Evolutionary conservation across 116 monocot species (phyloP), one percentile per base, ranked within the genome.

Genomic region (Zostera marina): DNA sequence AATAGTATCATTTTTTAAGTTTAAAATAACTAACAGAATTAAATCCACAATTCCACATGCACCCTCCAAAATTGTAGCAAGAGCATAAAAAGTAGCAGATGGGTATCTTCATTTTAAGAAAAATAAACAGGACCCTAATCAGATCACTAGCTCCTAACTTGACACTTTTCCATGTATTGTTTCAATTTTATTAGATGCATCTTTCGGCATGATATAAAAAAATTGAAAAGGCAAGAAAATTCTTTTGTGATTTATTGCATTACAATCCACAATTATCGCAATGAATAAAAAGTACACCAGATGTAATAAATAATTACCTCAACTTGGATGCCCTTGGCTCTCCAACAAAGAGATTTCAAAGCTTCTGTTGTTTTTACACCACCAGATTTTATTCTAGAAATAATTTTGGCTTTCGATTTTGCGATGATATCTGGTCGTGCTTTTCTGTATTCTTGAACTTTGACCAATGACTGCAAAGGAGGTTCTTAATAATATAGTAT

Each of bases 281-380:
- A 2, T 16, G 16, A 15, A n/a, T 56, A 39, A 56, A 53, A 23
- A 11, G 11, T 22, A 22, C 5, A 53, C 0, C 11, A 23, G 5
- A 26, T 21, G 26, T 21, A 56, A n/a, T 5, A 7, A 25, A 39
- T 53, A 38, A 69, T 67, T 72, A 91, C 91, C 91, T 91, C 85
- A 11, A 82, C 77, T 68, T 82, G 81, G 45, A 91, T 68, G 65
- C 73, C 71, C 62, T 77, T 82, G 42, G 66, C 54, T 63, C 73
- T 91, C 77, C 74, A 77, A 72, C 91, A 91, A 54, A 91, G 77
- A 42, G 79, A 71, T 74, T 85, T 91, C 39, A 85, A 68, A 53
- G 91, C 91, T 53, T 79, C 74, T 41, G 46, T 64, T 22, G 68
- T 76, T 69, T 77, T 77, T 45, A 75, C 86, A 54, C 91, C 91